Evolutionary conservation across 768 basidiomycete species (phyloP).

Genomic region (Suillus subluteus): DNA sequence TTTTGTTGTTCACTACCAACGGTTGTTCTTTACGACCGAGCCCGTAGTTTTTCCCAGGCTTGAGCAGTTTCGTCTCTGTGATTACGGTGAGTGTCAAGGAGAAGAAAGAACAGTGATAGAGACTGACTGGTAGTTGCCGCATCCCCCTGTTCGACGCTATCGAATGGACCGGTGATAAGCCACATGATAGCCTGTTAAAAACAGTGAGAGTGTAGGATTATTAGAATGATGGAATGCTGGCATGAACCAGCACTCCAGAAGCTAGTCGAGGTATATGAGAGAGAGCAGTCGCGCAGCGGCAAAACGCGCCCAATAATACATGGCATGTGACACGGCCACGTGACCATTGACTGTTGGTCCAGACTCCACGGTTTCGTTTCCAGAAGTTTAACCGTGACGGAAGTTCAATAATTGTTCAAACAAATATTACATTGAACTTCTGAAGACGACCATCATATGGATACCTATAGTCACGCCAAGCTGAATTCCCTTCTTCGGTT

Average conservation of each 20-base stretch:
- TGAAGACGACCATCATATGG: not conserved
- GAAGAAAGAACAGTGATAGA: not conserved
- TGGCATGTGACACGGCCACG: not conserved
- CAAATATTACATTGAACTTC: not conserved
- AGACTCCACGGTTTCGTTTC: not conserved
- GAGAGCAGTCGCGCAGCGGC: not conserved
- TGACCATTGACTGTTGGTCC: not conserved
- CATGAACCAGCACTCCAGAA: not conserved
- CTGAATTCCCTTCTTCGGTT: not conserved
- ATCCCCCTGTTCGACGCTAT: conserved; percentile 41
- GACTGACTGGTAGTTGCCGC: conserved; percentile 44
- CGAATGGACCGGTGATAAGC: conserved; percentile 58
- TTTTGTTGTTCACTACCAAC: conserved; percentile 59
- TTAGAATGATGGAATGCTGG: not conserved
- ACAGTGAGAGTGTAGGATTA: not conserved
- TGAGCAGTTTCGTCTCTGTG: conserved; percentile 58
- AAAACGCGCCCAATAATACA: not conserved
- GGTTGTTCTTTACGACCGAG: conserved; percentile 61
- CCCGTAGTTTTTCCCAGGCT: conserved; percentile 54
- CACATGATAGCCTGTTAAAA: conserved; percentile 44
- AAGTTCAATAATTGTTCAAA: not conserved
- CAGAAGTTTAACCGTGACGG: not conserved
- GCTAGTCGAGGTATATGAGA: not conserved
- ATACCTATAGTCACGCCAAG: not conserved
- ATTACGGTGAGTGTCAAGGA: conserved; percentile 2